These are phyloP conservation scores for Fusarium sp. DNA, from an alignment of 2,329 filamentous ascomycete species.

Conservation along the genomic window DNA sequence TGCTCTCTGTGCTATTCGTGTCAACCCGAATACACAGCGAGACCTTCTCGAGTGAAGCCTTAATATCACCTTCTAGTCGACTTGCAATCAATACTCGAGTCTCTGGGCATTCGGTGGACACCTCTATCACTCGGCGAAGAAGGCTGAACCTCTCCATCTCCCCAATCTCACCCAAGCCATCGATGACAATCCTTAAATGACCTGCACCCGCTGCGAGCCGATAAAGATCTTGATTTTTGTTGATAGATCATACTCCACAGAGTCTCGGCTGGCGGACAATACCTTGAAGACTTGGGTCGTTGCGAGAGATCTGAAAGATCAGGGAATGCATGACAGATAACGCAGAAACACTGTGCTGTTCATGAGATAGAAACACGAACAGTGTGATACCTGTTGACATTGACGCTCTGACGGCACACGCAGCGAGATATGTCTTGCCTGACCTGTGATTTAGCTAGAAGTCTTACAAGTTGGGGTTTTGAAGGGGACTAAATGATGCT, in stretches of 20 bases:
- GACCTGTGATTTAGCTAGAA: background rate
- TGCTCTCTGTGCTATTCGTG: background rate
- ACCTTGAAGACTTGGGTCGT: background rate
- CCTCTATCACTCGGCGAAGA: background rate
- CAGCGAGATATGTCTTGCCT: background rate
- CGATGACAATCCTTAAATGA: background rate
- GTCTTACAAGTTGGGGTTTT: too few relatives aligned
- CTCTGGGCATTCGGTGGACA: background rate
- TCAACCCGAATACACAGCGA: background rate
- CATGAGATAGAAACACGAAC: background rate
- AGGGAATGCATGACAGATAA: background rate
- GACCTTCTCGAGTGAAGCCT: background rate
- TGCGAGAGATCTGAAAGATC: background rate
- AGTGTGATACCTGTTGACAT: background rate
- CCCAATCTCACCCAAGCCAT: background rate
- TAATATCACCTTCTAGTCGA: background rate
- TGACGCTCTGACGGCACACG: background rate
- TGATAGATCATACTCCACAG: background rate
- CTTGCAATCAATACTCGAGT: background rate
- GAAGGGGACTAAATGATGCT: too few relatives aligned
- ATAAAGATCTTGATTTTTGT: background rate
- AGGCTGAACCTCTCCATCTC: background rate
- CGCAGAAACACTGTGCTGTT: background rate
- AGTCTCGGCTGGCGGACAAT: background rate
- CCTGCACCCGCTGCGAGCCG: background rate